phyloP scores from a whole-genome alignment of 441 rosid species.

The Eruca vesicaria region DNA sequence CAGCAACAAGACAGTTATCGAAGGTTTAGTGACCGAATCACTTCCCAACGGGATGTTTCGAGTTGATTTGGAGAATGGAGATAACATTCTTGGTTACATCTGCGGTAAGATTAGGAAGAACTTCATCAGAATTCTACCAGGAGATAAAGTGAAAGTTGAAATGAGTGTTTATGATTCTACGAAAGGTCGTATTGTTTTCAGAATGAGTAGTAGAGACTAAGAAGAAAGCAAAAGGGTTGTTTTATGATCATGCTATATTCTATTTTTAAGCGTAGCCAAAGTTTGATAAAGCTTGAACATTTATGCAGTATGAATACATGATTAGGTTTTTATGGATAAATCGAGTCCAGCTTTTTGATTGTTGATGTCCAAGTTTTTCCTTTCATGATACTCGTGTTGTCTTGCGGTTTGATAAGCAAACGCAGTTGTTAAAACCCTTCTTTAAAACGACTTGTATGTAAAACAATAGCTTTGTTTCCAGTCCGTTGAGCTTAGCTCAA shows the following conservation, averaged over 20 bases:
- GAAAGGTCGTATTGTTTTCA: constrained; percentile 72
- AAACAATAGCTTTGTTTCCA: background rate
- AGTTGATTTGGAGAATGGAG: constrained; percentile 69
- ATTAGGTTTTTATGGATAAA: background rate
- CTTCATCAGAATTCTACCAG: constrained; percentile 75
- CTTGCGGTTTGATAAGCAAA: background rate
- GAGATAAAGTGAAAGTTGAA: constrained; percentile 81
- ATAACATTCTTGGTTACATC: constrained; percentile 72
- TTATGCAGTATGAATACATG: background rate
- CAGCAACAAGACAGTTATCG: constrained; percentile 47
- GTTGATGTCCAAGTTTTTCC: background rate
- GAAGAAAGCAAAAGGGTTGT: background rate
- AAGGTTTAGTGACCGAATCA: constrained; percentile 81
- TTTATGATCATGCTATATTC: background rate
- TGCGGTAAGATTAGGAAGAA: constrained; percentile 89
- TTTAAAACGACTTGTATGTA: too few relatives aligned
- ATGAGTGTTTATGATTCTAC: constrained; percentile 81
- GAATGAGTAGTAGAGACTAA: constrained; percentile 42
- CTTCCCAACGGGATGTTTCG: constrained; percentile 91
- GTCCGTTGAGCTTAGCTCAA: background rate
- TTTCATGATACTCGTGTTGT: background rate
- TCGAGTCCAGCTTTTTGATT: background rate
- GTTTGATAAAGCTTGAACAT: constrained; percentile 18
- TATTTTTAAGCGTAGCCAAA: constrained; percentile 6
- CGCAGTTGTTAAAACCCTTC: background rate